Percentiles rank a stretch among this genome's conserved stretches.
phyloP scores from a whole-genome alignment of 2,329 filamentous ascomycete species.

The Ceratocystis albifundus region DNA sequence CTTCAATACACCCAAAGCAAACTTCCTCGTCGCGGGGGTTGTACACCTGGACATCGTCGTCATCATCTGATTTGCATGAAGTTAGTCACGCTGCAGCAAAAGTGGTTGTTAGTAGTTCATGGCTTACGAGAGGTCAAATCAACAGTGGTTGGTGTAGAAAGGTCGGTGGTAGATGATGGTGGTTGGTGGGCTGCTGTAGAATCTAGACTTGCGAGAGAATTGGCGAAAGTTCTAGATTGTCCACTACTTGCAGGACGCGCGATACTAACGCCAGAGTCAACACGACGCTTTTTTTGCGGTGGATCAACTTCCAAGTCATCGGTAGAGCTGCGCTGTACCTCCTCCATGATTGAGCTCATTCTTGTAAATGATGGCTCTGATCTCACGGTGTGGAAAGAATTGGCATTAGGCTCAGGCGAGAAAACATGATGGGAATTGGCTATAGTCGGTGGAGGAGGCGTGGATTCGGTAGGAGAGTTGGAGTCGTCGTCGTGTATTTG shows the following conservation, averaged over 20 bases:
- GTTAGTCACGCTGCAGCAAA: slow-evolving; percentile 28
- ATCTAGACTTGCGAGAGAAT: not conserved
- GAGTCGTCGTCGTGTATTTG: slow-evolving; percentile 22
- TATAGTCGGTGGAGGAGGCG: slow-evolving; percentile 15
- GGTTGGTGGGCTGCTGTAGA: not conserved
- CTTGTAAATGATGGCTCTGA: slow-evolving; percentile 21
- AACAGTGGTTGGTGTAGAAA: slow-evolving; percentile 36
- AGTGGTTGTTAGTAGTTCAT: no score
- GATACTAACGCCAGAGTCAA: slow-evolving; percentile 17
- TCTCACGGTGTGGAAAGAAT: slow-evolving; percentile 19
- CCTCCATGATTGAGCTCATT: slow-evolving; percentile 18
- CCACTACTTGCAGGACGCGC: slow-evolving; percentile 16
- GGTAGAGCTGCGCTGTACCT: slow-evolving; percentile 3
- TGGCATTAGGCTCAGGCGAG: slow-evolving; percentile 1
- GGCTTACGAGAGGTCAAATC: slow-evolving; percentile 45
- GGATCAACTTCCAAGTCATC: slow-evolving; percentile 20
- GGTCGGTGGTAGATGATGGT: not conserved
- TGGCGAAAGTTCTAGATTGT: not conserved
- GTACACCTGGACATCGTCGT: slow-evolving; percentile 46
- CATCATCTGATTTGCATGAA: slow-evolving; percentile 37
- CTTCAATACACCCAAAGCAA: slow-evolving; percentile 68
- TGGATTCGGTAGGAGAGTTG: slow-evolving; percentile 20
- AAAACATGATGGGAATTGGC: slow-evolving; percentile 10
- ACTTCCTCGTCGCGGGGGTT: slow-evolving; percentile 58
- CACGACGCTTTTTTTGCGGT: slow-evolving; percentile 18